Percentiles rank a stretch among this genome's conserved stretches.
Evolutionary conservation across 305 asterid species (phyloP).

Genomic region (Rubia balearica): DNA sequence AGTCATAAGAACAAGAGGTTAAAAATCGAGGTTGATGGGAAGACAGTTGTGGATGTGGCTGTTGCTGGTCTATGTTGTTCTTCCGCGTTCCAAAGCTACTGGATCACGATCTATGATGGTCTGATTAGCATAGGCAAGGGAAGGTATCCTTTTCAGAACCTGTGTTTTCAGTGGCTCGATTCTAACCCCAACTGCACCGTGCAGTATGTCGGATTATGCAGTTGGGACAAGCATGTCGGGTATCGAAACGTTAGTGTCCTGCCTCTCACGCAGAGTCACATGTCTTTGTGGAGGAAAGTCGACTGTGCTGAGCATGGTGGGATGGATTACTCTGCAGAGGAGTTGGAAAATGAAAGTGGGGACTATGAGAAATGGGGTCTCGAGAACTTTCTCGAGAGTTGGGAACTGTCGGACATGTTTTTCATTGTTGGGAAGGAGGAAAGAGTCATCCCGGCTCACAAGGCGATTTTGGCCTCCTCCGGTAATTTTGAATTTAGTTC

Average conservation of each 20-base stretch:
- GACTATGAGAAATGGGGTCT: constrained; percentile 76
- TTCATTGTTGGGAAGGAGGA: constrained; percentile 73
- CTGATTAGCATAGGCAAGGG: constrained; percentile 94
- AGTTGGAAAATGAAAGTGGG: constrained; percentile 36
- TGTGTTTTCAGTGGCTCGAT: constrained; percentile 89
- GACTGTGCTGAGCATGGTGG: constrained; percentile 45
- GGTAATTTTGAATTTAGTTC: constrained; percentile 54
- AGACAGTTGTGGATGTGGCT: constrained; percentile 78
- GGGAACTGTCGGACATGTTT: constrained; percentile 74
- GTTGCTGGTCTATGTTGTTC: constrained; percentile 77
- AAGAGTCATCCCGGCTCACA: constrained; percentile 65
- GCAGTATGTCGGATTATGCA: constrained; percentile 93
- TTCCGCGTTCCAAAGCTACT: constrained; percentile 82
- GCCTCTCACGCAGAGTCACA: constrained; percentile 70
- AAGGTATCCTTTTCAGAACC: constrained; percentile 91
- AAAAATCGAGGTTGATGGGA: constrained; percentile 77
- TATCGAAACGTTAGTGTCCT: constrained; percentile 80
- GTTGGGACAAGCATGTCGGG: constrained; percentile 97
- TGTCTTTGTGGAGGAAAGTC: constrained; percentile 83
- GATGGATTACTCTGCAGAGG: constrained; percentile 38
- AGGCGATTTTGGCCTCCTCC: constrained; percentile 65
- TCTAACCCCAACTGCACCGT: constrained; percentile 74
- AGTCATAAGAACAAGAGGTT: constrained; percentile 82
- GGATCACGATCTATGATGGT: constrained; percentile 90
- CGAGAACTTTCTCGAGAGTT: constrained; percentile 67